Conservation (phyloP, 1,284 basidiomycete genomes). For the Vanrija pseudolonga region DNA sequence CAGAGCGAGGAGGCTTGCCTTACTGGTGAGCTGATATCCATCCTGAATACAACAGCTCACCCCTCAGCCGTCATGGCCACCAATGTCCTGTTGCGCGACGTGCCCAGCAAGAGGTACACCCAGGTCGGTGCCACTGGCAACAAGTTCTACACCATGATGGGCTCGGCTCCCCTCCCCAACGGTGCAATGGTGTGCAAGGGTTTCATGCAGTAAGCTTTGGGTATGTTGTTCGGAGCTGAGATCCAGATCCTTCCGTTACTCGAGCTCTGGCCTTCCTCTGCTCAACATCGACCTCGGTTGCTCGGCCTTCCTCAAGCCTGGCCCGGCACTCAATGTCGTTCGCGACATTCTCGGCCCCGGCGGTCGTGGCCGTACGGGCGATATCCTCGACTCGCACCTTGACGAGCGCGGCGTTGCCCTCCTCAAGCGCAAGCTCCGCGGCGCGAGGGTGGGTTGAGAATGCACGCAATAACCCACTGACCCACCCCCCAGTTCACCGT, state of each 20-base stretch:
- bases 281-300: conserved; percentile 43
- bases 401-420: conserved; percentile 15
- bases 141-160: conserved; percentile 39
- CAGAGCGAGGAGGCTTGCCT: conserved; percentile 30
- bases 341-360: conserved; percentile 26
- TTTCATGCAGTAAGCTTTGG: conserved; percentile 40
- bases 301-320: conserved; percentile 44
- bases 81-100: conserved; percentile 42
- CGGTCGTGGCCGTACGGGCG: conserved; percentile 7
- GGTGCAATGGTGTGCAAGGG: conserved; percentile 42
- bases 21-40: conserved; percentile 26
- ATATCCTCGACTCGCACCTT: conserved; percentile 11
- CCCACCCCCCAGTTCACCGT: conserved; percentile 30
- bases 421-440: conserved; percentile 34
- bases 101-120: conserved; percentile 35
- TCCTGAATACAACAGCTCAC: conserved; percentile 8
- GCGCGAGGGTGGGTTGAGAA: conserved; percentile 25
- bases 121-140: conserved; percentile 41
- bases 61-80: conserved; percentile 35
- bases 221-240: background rate
- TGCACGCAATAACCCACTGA: background rate
- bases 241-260: conserved; percentile 41
- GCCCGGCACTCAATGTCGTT: conserved; percentile 41
- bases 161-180: conserved; percentile 29
- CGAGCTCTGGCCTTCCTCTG: conserved; percentile 29